These are phyloP conservation scores for Hemisphaericaspora xylofermentans DNA, from an alignment of 1,139 yeast species.

Conservation along the genomic window DNA sequence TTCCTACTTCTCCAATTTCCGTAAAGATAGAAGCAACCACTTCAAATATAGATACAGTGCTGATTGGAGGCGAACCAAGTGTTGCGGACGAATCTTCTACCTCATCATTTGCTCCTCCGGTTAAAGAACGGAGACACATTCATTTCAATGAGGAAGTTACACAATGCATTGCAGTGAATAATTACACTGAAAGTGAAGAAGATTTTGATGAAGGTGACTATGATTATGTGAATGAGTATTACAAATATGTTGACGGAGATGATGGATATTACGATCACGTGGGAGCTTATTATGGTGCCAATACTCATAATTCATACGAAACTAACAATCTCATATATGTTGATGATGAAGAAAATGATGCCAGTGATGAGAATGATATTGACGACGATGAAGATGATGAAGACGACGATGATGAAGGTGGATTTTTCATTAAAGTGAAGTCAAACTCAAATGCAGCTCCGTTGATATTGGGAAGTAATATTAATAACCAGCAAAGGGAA, in stretches of 20 bases:
- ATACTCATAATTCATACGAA: slow-evolving; percentile 54
- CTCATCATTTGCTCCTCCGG: neutral
- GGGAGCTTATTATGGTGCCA: slow-evolving; percentile 52
- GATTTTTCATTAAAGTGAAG: slow-evolving; percentile 60
- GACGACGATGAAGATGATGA: slow-evolving; percentile 42
- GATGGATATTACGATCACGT: slow-evolving; percentile 21
- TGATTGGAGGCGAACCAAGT: neutral
- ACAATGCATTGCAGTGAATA: slow-evolving; percentile 78
- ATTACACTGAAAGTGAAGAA: slow-evolving; percentile 36
- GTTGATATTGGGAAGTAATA: slow-evolving; percentile 10
- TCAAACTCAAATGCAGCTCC: slow-evolving; percentile 39
- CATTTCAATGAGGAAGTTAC: slow-evolving; percentile 93
- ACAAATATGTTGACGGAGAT: slow-evolving; percentile 13
- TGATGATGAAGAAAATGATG: slow-evolving; percentile 14
- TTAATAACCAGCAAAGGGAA: slow-evolving; percentile 9
- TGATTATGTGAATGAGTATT: slow-evolving; percentile 16
- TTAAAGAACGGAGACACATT: slow-evolving; percentile 54
- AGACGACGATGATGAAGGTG: slow-evolving; percentile 64
- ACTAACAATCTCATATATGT: slow-evolving; percentile 11
- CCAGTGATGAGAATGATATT: slow-evolving; percentile 19
- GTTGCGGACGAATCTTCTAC: neutral
- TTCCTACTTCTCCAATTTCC: neutral
- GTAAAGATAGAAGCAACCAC: neutral
- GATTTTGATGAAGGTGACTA: slow-evolving; percentile 34
- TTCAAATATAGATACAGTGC: neutral